phyloP scores from a whole-genome alignment of 1,284 basidiomycete genomes.

The Earliella scabrosa region DNA sequence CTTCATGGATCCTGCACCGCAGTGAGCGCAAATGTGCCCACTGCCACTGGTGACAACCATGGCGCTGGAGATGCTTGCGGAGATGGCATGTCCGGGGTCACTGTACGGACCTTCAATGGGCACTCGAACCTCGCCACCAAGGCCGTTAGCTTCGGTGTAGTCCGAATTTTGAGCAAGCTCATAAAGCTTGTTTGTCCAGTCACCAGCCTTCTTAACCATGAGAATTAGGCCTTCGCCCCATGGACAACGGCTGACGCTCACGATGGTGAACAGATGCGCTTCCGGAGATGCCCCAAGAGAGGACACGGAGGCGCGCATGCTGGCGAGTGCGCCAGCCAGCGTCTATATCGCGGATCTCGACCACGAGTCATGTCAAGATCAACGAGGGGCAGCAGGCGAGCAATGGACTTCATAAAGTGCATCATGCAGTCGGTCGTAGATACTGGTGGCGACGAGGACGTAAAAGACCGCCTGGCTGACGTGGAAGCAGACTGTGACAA shows the following conservation, averaged over 20 bases:
- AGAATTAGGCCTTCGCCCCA: constrained; percentile 57
- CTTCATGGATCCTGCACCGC: constrained; percentile 64
- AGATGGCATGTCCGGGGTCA: constrained; percentile 62
- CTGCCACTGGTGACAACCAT: constrained; percentile 74
- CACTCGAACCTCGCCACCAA: constrained; percentile 51
- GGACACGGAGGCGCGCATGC: constrained; percentile 74
- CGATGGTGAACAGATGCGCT: constrained; percentile 81
- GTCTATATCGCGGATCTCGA: constrained; percentile 62
- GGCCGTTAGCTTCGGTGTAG: constrained; percentile 37
- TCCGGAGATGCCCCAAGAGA: constrained; percentile 61
- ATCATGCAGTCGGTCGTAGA: constrained; percentile 68
- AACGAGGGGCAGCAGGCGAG: constrained; percentile 57
- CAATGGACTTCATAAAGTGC: constrained; percentile 67
- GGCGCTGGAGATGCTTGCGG: constrained; percentile 67
- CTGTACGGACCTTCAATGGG: constrained; percentile 81
- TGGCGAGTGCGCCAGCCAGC: constrained; percentile 85
- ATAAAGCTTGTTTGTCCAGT: constrained; percentile 67
- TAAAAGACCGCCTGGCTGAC: constrained; percentile 47
- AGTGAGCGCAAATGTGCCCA: constrained; percentile 68
- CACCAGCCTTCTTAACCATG: constrained; percentile 64
- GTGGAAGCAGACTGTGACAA: constrained; percentile 59
- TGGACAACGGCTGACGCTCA: constrained; percentile 42
- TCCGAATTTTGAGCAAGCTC: constrained; percentile 51
- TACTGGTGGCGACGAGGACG: constrained; percentile 49
- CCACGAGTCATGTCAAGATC: constrained; percentile 59